These are phyloP conservation scores for Xanthoconium purpureum DNA, from an alignment of 768 basidiomycete species.

Conservation along the genomic window DNA sequence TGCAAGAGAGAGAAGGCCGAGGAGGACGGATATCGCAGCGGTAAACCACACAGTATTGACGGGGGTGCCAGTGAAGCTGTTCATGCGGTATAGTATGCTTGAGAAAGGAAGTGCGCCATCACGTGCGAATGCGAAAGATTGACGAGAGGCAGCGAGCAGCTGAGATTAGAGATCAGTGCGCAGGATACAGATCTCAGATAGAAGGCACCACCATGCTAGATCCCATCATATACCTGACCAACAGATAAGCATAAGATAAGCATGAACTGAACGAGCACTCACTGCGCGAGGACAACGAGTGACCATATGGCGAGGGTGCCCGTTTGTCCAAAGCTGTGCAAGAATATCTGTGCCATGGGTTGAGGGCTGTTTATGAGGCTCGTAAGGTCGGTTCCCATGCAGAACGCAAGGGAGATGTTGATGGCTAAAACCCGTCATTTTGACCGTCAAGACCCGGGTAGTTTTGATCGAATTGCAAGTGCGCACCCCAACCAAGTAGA, in stretches of 20 bases:
- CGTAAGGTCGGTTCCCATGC: slow-evolving; percentile 52
- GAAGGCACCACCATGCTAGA: slow-evolving; percentile 39
- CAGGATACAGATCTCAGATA: not conserved
- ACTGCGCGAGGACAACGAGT: slow-evolving; percentile 51
- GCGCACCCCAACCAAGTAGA: slow-evolving; percentile 44
- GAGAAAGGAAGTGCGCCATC: slow-evolving; percentile 65
- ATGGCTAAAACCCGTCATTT: slow-evolving; percentile 33
- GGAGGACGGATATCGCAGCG: slow-evolving; percentile 35
- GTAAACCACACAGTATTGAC: slow-evolving; percentile 61
- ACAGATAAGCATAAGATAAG: not conserved
- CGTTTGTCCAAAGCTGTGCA: slow-evolving; percentile 41
- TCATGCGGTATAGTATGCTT: slow-evolving; percentile 52
- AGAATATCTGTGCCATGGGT: slow-evolving; percentile 45
- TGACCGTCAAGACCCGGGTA: not conserved
- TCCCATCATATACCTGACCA: slow-evolving; percentile 46
- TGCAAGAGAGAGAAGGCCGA: slow-evolving; percentile 55
- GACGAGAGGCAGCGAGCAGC: slow-evolving; percentile 53
- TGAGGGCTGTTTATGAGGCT: slow-evolving; percentile 39
- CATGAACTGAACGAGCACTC: slow-evolving; percentile 7
- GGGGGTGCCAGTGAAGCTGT: slow-evolving; percentile 49
- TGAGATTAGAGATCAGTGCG: slow-evolving; percentile 12
- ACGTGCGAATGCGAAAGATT: slow-evolving; percentile 55
- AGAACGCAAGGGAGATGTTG: slow-evolving; percentile 52
- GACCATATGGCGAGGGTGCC: slow-evolving; percentile 51
- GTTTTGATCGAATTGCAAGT: not conserved